Conservation (phyloP, 345 rosid genomes). For the Carallia pectinifolia region DNA sequence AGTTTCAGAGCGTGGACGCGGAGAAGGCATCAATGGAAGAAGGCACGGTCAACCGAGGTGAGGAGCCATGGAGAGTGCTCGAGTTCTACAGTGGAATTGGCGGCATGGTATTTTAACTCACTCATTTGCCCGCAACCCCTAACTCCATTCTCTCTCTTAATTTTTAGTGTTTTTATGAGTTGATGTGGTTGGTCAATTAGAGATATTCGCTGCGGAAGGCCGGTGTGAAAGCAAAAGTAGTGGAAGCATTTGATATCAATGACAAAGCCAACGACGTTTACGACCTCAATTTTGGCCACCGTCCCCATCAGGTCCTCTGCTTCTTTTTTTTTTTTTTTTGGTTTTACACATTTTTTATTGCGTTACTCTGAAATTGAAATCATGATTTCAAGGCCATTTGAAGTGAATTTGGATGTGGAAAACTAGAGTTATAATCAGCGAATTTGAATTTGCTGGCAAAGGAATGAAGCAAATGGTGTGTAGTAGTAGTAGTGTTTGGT, state of each 20-base stretch:
- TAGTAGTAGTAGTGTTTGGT: no score
- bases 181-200: slow-evolving; percentile 29
- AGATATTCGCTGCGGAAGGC: slow-evolving; percentile 71
- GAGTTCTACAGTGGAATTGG: slow-evolving; percentile 95
- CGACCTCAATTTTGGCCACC: slow-evolving; percentile 78
- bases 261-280: slow-evolving; percentile 89
- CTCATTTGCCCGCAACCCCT: no score
- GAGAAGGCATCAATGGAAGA: slow-evolving; percentile 5
- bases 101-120: slow-evolving; percentile 58
- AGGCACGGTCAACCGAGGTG: slow-evolving; percentile 18
- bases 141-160: not conserved
- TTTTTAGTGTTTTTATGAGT: not conserved
- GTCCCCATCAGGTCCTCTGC: slow-evolving; percentile 72
- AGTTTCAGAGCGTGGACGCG: no score
- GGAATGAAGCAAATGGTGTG: no score
- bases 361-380: not conserved
- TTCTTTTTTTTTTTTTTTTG: not conserved
- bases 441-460: no score
- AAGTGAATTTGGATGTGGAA: no score
- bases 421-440: no score
- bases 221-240: slow-evolving; percentile 51
- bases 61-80: slow-evolving; percentile 70
- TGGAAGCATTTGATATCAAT: slow-evolving; percentile 88
- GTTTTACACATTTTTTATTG: not conserved
- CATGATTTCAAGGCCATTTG: no score